Percentiles rank a stretch among this genome's conserved stretches.
phyloP scores from a whole-genome alignment of 495 filamentous ascomycete genomes.

The Bombardia bombarda region DNA sequence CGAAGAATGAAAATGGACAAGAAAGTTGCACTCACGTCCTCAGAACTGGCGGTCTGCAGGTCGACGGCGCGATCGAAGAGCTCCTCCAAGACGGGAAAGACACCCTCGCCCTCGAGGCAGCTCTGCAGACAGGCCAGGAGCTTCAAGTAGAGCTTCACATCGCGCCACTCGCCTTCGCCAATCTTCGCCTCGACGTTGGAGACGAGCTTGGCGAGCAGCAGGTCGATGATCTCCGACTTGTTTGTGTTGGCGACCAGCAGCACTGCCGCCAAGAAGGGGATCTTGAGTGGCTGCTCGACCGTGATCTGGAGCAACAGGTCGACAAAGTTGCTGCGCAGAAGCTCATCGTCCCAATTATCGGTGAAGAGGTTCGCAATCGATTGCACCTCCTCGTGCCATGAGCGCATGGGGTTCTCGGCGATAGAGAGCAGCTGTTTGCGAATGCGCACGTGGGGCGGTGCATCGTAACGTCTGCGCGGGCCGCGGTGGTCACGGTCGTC shows the following conservation, averaged over 20 bases:
- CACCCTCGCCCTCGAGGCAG: constrained; percentile 70
- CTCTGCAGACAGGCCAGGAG: constrained; percentile 77
- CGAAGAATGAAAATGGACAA: neutral
- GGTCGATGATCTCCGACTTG: constrained; percentile 61
- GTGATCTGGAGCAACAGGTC: constrained; percentile 66
- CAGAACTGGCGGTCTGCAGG: constrained; percentile 80
- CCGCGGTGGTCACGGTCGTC: constrained; percentile 45
- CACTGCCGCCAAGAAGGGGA: constrained; percentile 80
- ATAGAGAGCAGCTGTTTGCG: constrained; percentile 75
- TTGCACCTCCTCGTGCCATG: constrained; percentile 72
- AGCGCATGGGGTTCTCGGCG: constrained; percentile 76
- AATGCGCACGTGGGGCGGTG: constrained; percentile 65
- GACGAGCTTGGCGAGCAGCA: constrained; percentile 56
- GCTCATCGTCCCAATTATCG: constrained; percentile 67
- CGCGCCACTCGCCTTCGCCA: constrained; percentile 69
- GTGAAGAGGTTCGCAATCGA: constrained; percentile 67
- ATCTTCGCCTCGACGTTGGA: constrained; percentile 53
- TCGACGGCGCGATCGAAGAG: constrained; percentile 78
- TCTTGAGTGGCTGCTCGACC: constrained; percentile 92
- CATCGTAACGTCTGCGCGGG: constrained; percentile 70
- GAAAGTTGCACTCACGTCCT: constrained; percentile 58
- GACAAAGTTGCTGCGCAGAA: constrained; percentile 58
- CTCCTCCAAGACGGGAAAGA: constrained; percentile 79
- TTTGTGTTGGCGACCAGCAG: constrained; percentile 66
- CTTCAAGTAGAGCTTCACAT: constrained; percentile 82